Evolutionary conservation across 805 yeast genomes (phyloP), one percentile per base, ranked within the genome.

Genomic region (Saccharomyces mikatae): DNA sequence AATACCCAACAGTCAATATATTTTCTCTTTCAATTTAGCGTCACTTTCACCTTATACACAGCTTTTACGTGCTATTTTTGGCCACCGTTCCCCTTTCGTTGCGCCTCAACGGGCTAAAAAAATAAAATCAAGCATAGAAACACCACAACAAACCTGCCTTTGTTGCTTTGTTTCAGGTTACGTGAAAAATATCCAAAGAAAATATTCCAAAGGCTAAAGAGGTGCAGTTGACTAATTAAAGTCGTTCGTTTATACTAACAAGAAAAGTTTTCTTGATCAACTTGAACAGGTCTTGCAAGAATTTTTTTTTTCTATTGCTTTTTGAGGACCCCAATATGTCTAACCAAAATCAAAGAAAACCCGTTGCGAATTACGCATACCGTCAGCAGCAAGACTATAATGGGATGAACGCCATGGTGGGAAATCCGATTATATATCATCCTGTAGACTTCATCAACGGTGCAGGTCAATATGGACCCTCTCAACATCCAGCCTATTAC

Each of bases 401-500:
- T 4, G 44, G 44, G 44, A 36, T 36, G 44, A 36, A 36, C 24
- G 24, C 44, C 24, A 36, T 36, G 44, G 44, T 36, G 10, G 44
- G 44, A 17, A 36, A 36, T 36, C 44, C 10, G 17, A n/a, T 36
- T 22, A 17, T 36, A 22, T 36, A 36, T 11, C 44, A 36, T 36
- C 44, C 44, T 36, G 44, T 36, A 2, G 44, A 36, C 8, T 36
- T 36, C 44, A 17, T 36, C 8, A 36, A 36, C 44, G 44, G 44
- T 36, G 44, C 24, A 24, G 44, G 44, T 22, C 44, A 36, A 17
- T 36, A 36, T 17, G 44, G 44, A 9, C 24, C 44, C 24, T 36
- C 44, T 17, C 44, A 36, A 36, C 44, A 36, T 24, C 44, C 41
- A 58, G 60, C 55, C 57, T 60, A 50, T 63, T 66, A 21, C 56